phyloP scores from a whole-genome alignment of 208 protist genomes.

The Endotrypanum monterogeii region DNA sequence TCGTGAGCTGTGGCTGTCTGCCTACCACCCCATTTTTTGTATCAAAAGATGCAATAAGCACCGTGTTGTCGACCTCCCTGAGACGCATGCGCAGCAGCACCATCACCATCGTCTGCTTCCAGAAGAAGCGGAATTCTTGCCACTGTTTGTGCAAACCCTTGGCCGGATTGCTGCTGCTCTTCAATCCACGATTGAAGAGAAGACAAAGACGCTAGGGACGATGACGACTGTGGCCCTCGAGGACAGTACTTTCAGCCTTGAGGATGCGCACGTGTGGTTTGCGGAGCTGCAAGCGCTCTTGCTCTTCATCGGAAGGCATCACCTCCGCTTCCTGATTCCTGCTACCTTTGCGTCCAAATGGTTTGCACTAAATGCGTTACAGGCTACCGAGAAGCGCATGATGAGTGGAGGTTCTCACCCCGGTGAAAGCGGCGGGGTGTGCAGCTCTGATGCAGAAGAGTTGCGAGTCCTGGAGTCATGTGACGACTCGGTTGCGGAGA shows the following conservation, averaged over 20 bases:
- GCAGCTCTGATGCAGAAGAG: not conserved
- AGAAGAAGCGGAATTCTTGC: constrained; percentile 27
- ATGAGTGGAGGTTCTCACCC: not conserved
- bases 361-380: not conserved
- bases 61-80: not conserved
- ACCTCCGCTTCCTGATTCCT: constrained; percentile 23
- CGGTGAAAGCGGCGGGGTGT: too few species aligned
- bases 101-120: constrained; percentile 11
- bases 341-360: not conserved
- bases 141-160: constrained; percentile 29
- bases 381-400: not conserved
- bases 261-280: constrained; percentile 15
- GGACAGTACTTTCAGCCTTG: not conserved
- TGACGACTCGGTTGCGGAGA: not conserved
- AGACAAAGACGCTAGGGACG: too few species aligned
- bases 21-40: constrained; percentile 11
- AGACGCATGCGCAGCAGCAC: not conserved
- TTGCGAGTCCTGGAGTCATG: not conserved
- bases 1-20: constrained; percentile 2
- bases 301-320: constrained; percentile 22
- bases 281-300: constrained; percentile 33
- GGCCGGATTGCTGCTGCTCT: constrained; percentile 12
- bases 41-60: not conserved
- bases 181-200: not conserved
- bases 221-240: not conserved